These are phyloP conservation scores for Raphidocelis subcapitata DNA, from an alignment of 139 green algal species.

Conservation along the genomic window DNA sequence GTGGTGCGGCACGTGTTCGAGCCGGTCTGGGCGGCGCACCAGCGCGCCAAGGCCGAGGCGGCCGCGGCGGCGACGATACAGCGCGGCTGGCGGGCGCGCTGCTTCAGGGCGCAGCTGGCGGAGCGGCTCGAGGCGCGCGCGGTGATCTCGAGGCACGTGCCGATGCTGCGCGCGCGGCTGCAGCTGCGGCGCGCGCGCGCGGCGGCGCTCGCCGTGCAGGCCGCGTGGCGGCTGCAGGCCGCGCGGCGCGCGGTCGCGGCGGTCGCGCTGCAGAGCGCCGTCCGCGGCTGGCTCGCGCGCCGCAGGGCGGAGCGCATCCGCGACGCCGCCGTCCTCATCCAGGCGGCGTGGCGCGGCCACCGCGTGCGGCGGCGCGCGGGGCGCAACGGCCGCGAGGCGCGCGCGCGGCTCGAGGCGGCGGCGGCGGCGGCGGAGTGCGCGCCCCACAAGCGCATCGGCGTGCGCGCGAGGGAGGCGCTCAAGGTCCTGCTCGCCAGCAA, in stretches of 20 bases:
- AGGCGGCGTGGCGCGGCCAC: constrained; percentile 62
- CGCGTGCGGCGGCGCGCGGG: constrained; percentile 30
- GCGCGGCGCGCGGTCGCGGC: constrained; percentile 21
- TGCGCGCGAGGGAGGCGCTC: constrained; percentile 51
- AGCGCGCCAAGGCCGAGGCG: background rate
- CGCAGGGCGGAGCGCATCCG: background rate
- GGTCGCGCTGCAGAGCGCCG: constrained; percentile 40
- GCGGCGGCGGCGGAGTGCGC: constrained; percentile 4
- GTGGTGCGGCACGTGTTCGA: constrained; percentile 16
- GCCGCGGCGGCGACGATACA: constrained; percentile 29
- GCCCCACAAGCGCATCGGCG: constrained; percentile 50
- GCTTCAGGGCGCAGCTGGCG: background rate
- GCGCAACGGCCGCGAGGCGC: constrained; percentile 27
- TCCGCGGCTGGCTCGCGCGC: constrained; percentile 39
- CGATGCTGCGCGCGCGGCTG: background rate
- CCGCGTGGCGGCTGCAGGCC: constrained; percentile 6
- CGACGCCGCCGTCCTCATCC: constrained; percentile 6
- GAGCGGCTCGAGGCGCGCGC: background rate
- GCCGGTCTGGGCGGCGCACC: constrained; percentile 12
- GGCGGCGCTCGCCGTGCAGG: background rate
- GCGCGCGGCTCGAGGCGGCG: constrained; percentile 40
- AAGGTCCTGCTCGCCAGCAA: constrained; percentile 51
- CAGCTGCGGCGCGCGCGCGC: background rate
- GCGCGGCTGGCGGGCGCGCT: constrained; percentile 28
- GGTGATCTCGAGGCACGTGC: constrained; percentile 8